Base-by-base conservation (phyloP, 768 basidiomycete genomes). In the Tubosaeta sp. region DNA sequence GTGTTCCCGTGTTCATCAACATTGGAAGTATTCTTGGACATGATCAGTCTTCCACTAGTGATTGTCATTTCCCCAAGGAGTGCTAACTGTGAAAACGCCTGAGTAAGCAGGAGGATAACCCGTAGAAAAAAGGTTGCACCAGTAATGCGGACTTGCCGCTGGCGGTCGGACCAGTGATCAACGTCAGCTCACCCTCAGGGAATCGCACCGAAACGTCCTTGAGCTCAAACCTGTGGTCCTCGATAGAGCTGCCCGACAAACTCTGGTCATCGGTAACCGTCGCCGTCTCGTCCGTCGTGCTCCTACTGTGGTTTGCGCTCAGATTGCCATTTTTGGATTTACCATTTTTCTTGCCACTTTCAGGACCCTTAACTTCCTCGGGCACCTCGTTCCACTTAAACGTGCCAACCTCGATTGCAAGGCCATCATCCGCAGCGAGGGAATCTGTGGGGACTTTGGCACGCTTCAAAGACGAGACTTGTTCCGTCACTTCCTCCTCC, bases 401-500 rank as follows among this genome's bases (percentile, higher is more conserved):
- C 12, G 73, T 66, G 11, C 79, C 83, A 31, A 71, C 67, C 32
- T 73, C 69, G 46, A 82, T 76, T 0, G 76, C 79, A 45, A 84
- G 73, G 16, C 69, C 72, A 1, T 68, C 65, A 12, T 64, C 63
- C 2, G 44, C 40, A 8, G 54, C 55, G 18, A 66, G 65, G 0
- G 60, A 61, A 39, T 57, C 56, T 1, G 63, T 24, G 10, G 65
- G 64, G 0, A 64, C 60, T 12, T 46, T 46, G 13, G 59, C 34
- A 27, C 67, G 65, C 64, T 84, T 86, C 46, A 86, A 64, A 0
- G 76, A 73, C 0, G 80, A 84, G 1, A 85, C 81, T 54, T 79
- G 79, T 36, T 75, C 80, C 9, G 75, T 71, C 7, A 86, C 81
- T 58, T 86, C 84, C 27, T 83, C 81, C 54, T 86, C 84, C 12